Evolutionary conservation across 1,139 yeast genomes (phyloP).

Genomic region (Pichia sp.): DNA sequence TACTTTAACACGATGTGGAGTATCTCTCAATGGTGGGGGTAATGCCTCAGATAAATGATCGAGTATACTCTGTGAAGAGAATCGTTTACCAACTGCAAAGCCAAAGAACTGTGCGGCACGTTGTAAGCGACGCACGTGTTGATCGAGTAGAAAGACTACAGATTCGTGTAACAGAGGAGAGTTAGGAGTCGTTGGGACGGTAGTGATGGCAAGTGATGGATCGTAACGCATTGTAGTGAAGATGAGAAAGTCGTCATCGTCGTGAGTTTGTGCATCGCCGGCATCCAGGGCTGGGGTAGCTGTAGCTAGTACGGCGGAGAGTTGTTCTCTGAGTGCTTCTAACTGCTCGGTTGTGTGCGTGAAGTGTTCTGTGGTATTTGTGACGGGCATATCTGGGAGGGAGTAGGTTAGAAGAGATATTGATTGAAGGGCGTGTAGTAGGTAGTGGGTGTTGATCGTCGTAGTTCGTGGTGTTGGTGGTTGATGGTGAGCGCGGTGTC

Average conservation of each 20-base stretch:
- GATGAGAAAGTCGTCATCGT: constrained; percentile 35
- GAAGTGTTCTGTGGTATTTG: too few species aligned
- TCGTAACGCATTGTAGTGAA: constrained; percentile 70
- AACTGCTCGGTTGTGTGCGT: too few species aligned
- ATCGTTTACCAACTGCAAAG: constrained; percentile 31
- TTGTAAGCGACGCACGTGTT: constrained; percentile 56
- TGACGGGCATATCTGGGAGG: too few species aligned
- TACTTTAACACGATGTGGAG: constrained; percentile 55
- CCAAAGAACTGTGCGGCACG: constrained; percentile 50
- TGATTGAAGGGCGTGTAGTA: too few species aligned
- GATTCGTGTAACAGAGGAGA: constrained; percentile 19
- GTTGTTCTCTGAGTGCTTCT: too few species aligned
- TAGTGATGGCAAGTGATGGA: constrained; percentile 36
- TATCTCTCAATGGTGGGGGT: constrained; percentile 24
- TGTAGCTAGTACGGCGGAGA: too few species aligned
- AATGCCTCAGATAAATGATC: constrained; percentile 40
- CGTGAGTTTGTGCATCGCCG: too few species aligned
- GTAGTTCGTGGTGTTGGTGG: too few species aligned
- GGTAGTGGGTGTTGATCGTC: too few species aligned
- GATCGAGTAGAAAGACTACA: constrained; percentile 53
- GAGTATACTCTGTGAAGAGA: constrained; percentile 39
- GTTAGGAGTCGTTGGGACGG: constrained; percentile 26
- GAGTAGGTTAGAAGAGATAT: too few species aligned
- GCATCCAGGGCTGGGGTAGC: too few species aligned
- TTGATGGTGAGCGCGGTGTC: too few species aligned